A percentile compares a stretch with the other conserved stretches of the same genome.
Evolutionary conservation across 2,329 filamentous ascomycete genomes (phyloP).

Genomic region (Hymenoscyphus occultus): DNA sequence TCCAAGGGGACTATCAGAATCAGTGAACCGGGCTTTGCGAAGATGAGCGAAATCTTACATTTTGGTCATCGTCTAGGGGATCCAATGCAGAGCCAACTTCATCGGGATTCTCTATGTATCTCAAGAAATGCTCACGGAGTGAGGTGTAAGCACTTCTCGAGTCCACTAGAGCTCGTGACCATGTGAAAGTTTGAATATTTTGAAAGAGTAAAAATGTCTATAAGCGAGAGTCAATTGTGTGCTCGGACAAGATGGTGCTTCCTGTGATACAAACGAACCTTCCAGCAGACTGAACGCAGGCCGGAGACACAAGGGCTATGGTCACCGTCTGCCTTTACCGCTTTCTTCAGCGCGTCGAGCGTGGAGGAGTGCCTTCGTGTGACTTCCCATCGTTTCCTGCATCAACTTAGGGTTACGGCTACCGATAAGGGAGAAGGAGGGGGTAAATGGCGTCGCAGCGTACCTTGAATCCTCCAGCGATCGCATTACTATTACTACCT

Average conservation of each 20-base stretch:
- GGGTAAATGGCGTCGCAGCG: not conserved
- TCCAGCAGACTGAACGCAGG: constrained; percentile 88
- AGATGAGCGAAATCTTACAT: constrained; percentile 41
- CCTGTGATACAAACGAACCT: constrained; percentile 49
- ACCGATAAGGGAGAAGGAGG: not conserved
- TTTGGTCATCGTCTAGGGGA: constrained; percentile 77
- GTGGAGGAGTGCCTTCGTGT: constrained; percentile 57
- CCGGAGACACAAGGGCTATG: constrained; percentile 66
- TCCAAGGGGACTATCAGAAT: constrained; percentile 79
- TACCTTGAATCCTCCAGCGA: constrained; percentile 54
- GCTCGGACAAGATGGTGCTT: not conserved
- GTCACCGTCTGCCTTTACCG: constrained; percentile 58
- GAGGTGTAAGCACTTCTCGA: constrained; percentile 72
- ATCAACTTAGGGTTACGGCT: too few relatives aligned
- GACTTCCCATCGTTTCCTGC: constrained; percentile 65
- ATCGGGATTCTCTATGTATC: constrained; percentile 80
- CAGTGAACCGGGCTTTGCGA: not conserved
- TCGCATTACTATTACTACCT: constrained; percentile 46
- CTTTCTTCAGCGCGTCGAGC: constrained; percentile 59
- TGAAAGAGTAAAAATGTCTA: constrained; percentile 81
- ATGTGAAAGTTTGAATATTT: constrained; percentile 60
- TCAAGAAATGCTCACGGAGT: constrained; percentile 70
- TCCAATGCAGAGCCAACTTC: constrained; percentile 72
- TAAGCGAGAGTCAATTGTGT: not conserved
- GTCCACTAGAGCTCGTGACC: constrained; percentile 64